Percentiles rank a stretch among this genome's conserved stretches.
phyloP scores from a whole-genome alignment of 495 filamentous ascomycete species.

The Patellaria atrata region DNA sequence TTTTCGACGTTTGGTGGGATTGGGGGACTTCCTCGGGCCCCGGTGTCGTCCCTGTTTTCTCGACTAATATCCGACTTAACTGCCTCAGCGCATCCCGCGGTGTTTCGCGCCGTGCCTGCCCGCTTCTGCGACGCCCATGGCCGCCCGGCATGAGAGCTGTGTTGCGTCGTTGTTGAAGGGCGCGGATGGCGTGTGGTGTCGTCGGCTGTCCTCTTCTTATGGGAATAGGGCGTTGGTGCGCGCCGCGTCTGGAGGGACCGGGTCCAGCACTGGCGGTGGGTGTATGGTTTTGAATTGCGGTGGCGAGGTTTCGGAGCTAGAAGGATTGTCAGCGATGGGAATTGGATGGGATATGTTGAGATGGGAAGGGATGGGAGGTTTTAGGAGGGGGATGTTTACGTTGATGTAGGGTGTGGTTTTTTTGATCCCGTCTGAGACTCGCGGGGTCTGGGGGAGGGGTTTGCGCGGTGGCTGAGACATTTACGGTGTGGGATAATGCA shows the following conservation, averaged over 20 bases:
- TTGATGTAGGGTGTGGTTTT: too few relatives aligned
- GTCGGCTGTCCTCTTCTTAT: constrained; percentile 33
- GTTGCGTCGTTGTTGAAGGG: constrained; percentile 56
- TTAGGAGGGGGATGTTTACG: too few relatives aligned
- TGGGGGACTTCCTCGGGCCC: too few relatives aligned
- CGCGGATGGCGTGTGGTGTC: constrained; percentile 61
- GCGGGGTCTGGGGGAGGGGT: too few relatives aligned
- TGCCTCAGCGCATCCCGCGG: constrained; percentile 55
- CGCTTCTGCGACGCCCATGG: constrained; percentile 46
- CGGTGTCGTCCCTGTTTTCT: too few relatives aligned
- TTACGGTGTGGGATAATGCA: too few relatives aligned
- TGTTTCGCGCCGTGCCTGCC: constrained; percentile 56
- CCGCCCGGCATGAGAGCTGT: constrained; percentile 56
- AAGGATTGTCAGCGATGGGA: too few relatives aligned
- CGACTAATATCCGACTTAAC: constrained; percentile 43
- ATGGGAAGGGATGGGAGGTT: too few relatives aligned
- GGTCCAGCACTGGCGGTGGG: constrained; percentile 7
- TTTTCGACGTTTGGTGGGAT: too few relatives aligned
- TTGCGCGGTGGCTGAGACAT: too few relatives aligned
- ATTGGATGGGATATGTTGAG: too few relatives aligned
- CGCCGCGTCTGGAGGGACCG: constrained; percentile 14
- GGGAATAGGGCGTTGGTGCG: constrained; percentile 18
- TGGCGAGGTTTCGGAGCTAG: background rate
- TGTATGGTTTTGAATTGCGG: background rate
- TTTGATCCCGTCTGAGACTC: too few relatives aligned